Evolutionary conservation across 1,284 basidiomycete species (phyloP).

Genomic region (Ustilago loliicola): DNA sequence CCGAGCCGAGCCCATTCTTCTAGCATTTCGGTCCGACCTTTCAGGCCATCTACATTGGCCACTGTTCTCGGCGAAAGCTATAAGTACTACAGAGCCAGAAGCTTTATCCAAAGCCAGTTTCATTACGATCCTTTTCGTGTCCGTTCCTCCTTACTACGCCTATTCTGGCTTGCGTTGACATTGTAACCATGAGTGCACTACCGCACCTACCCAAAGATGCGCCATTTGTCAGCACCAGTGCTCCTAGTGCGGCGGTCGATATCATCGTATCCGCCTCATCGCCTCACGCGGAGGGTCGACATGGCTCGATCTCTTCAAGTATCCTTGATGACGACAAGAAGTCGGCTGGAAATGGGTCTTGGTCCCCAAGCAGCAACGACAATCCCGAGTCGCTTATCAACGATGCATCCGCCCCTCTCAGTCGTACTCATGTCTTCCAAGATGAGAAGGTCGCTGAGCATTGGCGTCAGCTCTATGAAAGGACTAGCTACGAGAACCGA

Average conservation of each 20-base stretch:
- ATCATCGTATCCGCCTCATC: slow-evolving; percentile 4
- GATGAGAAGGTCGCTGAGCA: slow-evolving; percentile 40
- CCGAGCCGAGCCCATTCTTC: slow-evolving; percentile 6
- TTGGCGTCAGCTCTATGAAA: slow-evolving; percentile 46
- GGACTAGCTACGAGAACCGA: slow-evolving; percentile 36
- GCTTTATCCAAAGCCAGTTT: not conserved
- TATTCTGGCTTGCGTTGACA: not conserved
- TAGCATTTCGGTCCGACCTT: not conserved
- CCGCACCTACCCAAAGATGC: slow-evolving; percentile 28
- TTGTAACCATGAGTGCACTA: slow-evolving; percentile 27
- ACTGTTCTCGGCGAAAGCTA: not conserved
- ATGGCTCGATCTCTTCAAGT: slow-evolving; percentile 22
- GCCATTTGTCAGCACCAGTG: slow-evolving; percentile 27
- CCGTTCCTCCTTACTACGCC: not conserved
- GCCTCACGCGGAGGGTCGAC: slow-evolving; percentile 6
- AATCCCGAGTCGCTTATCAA: slow-evolving; percentile 26
- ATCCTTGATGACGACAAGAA: slow-evolving; percentile 28
- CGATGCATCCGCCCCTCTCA: slow-evolving; percentile 21
- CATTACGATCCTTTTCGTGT: not conserved
- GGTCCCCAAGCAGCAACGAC: slow-evolving; percentile 15
- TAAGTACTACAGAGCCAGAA: not conserved
- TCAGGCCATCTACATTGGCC: not conserved
- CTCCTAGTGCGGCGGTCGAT: slow-evolving; percentile 18
- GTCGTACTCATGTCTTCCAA: slow-evolving; percentile 41
- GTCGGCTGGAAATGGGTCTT: not conserved